Evolutionary conservation across 352 stramenopile species (phyloP).

Genomic region (Globisporangium parvum): DNA sequence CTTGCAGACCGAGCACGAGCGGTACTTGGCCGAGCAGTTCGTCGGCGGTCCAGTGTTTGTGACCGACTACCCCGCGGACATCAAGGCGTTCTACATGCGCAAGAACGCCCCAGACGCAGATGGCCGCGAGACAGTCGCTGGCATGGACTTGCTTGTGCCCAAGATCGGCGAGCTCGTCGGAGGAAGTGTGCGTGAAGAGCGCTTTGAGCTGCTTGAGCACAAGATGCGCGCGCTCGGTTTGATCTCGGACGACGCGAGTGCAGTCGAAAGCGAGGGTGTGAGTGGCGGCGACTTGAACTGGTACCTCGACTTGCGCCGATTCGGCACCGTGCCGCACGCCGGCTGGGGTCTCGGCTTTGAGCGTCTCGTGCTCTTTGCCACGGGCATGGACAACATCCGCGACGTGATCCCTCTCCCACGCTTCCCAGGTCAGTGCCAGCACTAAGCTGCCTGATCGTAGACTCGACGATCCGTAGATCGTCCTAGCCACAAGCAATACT

Average conservation of each 20-base stretch:
- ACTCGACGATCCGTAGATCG: no score
- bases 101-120: conserved; percentile 82
- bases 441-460: conserved; percentile 12
- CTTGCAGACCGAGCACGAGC: conserved; percentile 96
- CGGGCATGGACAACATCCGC: conserved; percentile 98
- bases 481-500: no score
- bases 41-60: conserved; percentile 91
- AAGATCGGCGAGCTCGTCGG: conserved; percentile 96
- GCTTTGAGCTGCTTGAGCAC: conserved; percentile 86
- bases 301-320: conserved; percentile 97
- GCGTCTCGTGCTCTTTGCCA: conserved; percentile 96
- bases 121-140: conserved; percentile 92
- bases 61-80: conserved; percentile 96
- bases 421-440: conserved; percentile 92
- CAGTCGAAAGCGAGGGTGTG: conserved; percentile 32
- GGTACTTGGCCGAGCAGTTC: conserved; percentile 90
- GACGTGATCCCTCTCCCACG: conserved; percentile 97
- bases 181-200: conserved; percentile 94
- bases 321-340: conserved; percentile 95
- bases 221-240: conserved; percentile 54
- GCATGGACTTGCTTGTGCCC: conserved; percentile 96
- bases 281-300: conserved; percentile 83
- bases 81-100: conserved; percentile 99
- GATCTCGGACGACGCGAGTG: conserved; percentile 55
- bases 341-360: conserved; percentile 98